Evolutionary conservation across 139 green algal genomes (phyloP).

Genomic region (Yamagishiella unicocca): DNA sequence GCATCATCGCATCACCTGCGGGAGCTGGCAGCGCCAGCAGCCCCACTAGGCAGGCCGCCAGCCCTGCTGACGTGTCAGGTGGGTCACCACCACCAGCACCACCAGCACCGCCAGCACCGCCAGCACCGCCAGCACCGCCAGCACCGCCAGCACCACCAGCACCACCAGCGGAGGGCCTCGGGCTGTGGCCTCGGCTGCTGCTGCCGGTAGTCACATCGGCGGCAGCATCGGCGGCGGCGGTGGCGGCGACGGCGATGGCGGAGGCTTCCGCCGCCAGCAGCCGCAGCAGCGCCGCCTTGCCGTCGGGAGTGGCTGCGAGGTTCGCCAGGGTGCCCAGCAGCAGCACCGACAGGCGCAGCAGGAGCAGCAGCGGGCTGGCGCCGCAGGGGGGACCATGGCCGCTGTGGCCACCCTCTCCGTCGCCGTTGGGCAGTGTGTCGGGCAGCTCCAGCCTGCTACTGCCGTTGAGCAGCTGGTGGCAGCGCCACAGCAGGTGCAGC

Average conservation of each 20-base stretch:
- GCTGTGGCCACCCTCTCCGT: not conserved
- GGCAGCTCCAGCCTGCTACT: conserved; percentile 2
- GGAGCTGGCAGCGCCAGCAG: conserved; percentile 33
- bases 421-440: not conserved
- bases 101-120: no score
- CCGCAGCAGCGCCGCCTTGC: conserved; percentile 22
- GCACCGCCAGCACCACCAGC: no score
- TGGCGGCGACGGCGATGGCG: no score
- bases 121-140: no score
- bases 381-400: not conserved
- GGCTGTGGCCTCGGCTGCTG: no score
- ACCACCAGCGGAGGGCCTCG: no score
- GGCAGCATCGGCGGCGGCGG: not conserved
- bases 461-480: conserved; percentile 27
- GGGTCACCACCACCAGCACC: no score
- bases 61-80: no score
- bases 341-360: conserved; percentile 34
- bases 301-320: not conserved
- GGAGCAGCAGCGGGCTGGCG: conserved; percentile 21
- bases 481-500: conserved; percentile 23
- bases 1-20: not conserved
- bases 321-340: conserved; percentile 19
- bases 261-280: not conserved
- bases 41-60: conserved; percentile 28
- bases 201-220: not conserved